Conservation (phyloP, 2,329 filamentous ascomycete genomes). For the Bimuria novae-zelandiae region DNA sequence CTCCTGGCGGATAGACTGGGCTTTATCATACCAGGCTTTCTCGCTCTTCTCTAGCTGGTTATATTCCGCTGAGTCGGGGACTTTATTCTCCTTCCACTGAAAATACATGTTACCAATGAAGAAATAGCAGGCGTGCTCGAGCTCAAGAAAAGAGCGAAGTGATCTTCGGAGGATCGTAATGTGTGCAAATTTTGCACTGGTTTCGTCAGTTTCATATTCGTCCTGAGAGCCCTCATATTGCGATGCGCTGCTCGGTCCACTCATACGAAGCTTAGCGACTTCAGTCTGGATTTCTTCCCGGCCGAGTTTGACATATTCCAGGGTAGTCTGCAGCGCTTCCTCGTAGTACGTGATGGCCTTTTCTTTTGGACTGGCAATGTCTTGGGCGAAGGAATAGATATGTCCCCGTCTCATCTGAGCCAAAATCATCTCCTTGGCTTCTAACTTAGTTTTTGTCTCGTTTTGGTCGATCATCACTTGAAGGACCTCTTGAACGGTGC, state of each 20-base stretch:
- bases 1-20: slow-evolving; percentile 77
- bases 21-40: slow-evolving; percentile 72
- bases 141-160: slow-evolving; percentile 73
- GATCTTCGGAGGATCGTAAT: slow-evolving; percentile 66
- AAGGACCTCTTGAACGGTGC: slow-evolving; percentile 84
- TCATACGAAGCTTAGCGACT: slow-evolving; percentile 42
- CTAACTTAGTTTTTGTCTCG: slow-evolving; percentile 66
- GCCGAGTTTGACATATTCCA: slow-evolving; percentile 64
- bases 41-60: slow-evolving; percentile 71
- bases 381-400: slow-evolving; percentile 74
- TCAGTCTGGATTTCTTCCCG: slow-evolving; percentile 64
- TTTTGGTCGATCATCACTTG: slow-evolving; percentile 91
- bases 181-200: slow-evolving; percentile 49
- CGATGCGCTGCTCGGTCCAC: slow-evolving; percentile 23
- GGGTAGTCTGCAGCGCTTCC: slow-evolving; percentile 48
- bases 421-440: slow-evolving; percentile 70
- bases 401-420: slow-evolving; percentile 73
- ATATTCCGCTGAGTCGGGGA: slow-evolving; percentile 70
- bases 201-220: slow-evolving; percentile 40
- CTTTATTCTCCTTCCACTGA: slow-evolving; percentile 75
- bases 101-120: slow-evolving; percentile 83
- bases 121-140: slow-evolving; percentile 82
- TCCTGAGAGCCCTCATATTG: slow-evolving; percentile 37
- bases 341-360: slow-evolving; percentile 75
- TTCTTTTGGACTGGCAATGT: slow-evolving; percentile 55